Percentiles rank a stretch among this genome's conserved stretches.
Conservation (phyloP, 1,284 basidiomycete species). For the Sanghuangporus sanghuang region DNA sequence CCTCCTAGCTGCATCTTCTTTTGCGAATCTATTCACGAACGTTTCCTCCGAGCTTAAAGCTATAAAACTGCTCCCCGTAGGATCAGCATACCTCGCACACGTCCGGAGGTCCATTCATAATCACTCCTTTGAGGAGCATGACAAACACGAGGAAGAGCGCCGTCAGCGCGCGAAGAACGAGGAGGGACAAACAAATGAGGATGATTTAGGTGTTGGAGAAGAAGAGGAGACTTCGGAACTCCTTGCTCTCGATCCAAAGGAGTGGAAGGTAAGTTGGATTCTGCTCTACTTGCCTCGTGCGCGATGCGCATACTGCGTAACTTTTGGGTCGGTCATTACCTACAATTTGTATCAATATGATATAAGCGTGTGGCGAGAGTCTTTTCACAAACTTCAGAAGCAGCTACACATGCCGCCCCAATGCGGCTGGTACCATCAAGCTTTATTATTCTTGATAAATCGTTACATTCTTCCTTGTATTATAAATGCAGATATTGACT, state of each 20-base stretch:
- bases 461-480: background rate
- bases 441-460: background rate
- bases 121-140: constrained; percentile 78
- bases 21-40: background rate
- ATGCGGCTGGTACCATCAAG: background rate
- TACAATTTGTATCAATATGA: no score
- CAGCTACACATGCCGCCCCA: background rate
- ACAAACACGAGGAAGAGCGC: constrained; percentile 54
- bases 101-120: constrained; percentile 71
- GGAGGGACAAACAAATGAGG: constrained; percentile 57
- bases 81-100: constrained; percentile 79
- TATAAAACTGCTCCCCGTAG: constrained; percentile 68
- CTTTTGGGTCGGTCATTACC: no score
- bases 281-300: background rate
- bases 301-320: no score
- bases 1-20: background rate
- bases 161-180: constrained; percentile 44
- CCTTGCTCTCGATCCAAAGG: constrained; percentile 84
- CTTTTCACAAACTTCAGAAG: no score
- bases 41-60: constrained; percentile 29
- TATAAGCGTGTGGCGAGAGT: no score
- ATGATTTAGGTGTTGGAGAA: constrained; percentile 90
- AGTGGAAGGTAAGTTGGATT: constrained; percentile 82
- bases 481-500: background rate
- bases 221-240: constrained; percentile 80